Evolutionary conservation across 176 grass and related monocot species (phyloP).

Genomic region (barley (Hordeum vulgare)): DNA sequence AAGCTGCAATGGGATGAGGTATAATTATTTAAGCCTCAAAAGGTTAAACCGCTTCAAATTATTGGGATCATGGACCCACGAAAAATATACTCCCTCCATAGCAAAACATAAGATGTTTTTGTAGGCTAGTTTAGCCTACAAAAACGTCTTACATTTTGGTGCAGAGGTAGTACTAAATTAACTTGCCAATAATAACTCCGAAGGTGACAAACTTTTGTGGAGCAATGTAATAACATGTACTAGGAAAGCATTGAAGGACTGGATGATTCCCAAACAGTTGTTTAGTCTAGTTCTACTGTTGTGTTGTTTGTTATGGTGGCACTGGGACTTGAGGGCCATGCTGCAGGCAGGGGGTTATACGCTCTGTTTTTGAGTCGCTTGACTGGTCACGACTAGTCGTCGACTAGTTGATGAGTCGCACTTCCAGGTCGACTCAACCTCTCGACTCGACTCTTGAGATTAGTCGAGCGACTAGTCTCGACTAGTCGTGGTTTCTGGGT

Average conservation of each 20-base stretch:
- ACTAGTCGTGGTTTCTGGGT: too few relatives aligned
- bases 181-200: not conserved
- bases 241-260: not conserved
- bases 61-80: not conserved
- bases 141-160: too few relatives aligned
- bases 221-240: not conserved
- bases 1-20: conserved; percentile 97
- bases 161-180: too few relatives aligned
- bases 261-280: not conserved
- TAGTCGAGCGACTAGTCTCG: too few relatives aligned
- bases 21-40: not conserved
- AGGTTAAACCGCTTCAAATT: not conserved
- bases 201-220: not conserved
- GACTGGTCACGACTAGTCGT: too few relatives aligned
- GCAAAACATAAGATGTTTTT: too few relatives aligned
- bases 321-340: not conserved
- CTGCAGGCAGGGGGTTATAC: not conserved
- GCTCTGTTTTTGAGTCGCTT: too few relatives aligned
- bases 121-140: too few relatives aligned
- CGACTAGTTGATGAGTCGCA: too few relatives aligned
- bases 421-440: too few relatives aligned
- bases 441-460: too few relatives aligned
- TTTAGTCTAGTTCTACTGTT: not conserved
- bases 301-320: not conserved
- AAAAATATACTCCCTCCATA: not conserved